Evolutionary conservation across 2,329 filamentous ascomycete species (phyloP).

Genomic region (Colletotrichum chlorophyti): DNA sequence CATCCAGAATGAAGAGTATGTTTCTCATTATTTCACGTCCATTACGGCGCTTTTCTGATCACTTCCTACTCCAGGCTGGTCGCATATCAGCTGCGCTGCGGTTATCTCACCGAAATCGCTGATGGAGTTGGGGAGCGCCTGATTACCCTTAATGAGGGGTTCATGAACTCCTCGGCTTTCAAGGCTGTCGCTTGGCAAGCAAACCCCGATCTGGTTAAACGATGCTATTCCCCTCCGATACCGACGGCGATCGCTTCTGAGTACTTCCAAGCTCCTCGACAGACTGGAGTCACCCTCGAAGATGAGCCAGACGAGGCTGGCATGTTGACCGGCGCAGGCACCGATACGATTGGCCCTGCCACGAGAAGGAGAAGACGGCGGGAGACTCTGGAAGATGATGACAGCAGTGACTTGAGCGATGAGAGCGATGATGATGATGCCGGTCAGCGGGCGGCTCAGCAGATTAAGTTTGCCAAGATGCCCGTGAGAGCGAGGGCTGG

Average conservation of each 20-base stretch:
- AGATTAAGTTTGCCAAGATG: slow-evolving; percentile 97
- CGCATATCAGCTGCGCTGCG: slow-evolving; percentile 80
- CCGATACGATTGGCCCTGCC: slow-evolving; percentile 73
- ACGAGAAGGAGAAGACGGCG: slow-evolving; percentile 70
- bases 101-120: slow-evolving; percentile 80
- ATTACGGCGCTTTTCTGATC: neutral
- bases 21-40: too few species aligned
- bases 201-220: slow-evolving; percentile 77
- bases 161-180: slow-evolving; percentile 82
- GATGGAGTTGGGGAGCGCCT: slow-evolving; percentile 86
- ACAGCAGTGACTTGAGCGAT: slow-evolving; percentile 85
- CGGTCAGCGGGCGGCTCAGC: slow-evolving; percentile 75
- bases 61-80: slow-evolving; percentile 66
- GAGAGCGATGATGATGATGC: slow-evolving; percentile 80
- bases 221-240: slow-evolving; percentile 86
- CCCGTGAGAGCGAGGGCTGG: slow-evolving; percentile 85
- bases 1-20: slow-evolving; percentile 52
- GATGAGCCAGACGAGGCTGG: slow-evolving; percentile 77
- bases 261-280: slow-evolving; percentile 78
- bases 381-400: slow-evolving; percentile 83
- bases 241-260: slow-evolving; percentile 83
- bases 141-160: slow-evolving; percentile 79
- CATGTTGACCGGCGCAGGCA: slow-evolving; percentile 72
- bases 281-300: slow-evolving; percentile 68
- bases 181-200: slow-evolving; percentile 82